Percentiles rank a stretch among this genome's conserved stretches.
Evolutionary conservation across 495 filamentous ascomycete species (phyloP).

Genomic region (Amphirosellinia nigrospora): DNA sequence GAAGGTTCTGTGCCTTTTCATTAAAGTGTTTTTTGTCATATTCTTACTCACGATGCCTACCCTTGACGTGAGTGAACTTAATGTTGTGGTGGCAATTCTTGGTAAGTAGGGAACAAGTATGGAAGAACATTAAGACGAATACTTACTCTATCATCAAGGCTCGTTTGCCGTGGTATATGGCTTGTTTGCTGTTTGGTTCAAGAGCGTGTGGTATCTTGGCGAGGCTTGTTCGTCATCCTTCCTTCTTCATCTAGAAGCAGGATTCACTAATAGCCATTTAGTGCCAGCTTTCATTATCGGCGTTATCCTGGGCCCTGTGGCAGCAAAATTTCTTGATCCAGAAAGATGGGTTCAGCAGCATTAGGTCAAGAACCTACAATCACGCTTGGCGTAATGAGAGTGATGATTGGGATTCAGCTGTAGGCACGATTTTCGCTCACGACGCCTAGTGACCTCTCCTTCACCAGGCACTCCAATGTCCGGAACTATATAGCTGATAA

Average conservation of each 20-base stretch:
- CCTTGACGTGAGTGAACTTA: conserved; percentile 60
- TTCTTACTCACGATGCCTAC: conserved; percentile 46
- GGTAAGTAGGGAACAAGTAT: conserved; percentile 38
- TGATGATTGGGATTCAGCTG: conserved; percentile 63
- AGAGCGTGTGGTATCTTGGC: conserved; percentile 61
- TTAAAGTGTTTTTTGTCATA: not conserved
- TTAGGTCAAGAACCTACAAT: conserved; percentile 50
- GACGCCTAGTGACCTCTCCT: conserved; percentile 23
- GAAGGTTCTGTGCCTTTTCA: not conserved
- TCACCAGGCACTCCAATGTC: not conserved
- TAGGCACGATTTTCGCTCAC: conserved; percentile 35
- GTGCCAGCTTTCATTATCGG: conserved; percentile 60
- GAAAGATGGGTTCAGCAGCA: conserved; percentile 48
- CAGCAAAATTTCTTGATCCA: conserved; percentile 55
- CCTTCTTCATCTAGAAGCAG: not conserved
- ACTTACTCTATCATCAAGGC: conserved; percentile 30
- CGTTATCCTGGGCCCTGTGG: conserved; percentile 54
- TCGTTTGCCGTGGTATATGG: conserved; percentile 52
- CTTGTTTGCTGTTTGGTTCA: conserved; percentile 59
- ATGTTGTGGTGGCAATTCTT: conserved; percentile 53
- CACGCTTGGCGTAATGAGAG: conserved; percentile 55
- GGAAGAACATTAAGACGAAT: not conserved
- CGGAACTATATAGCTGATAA: conserved; percentile 42
- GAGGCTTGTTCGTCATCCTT: conserved; percentile 56
- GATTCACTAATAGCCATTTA: conserved; percentile 26